Percentiles rank a stretch among this genome's conserved stretches.
These are phyloP conservation scores for Cadophora gregata DNA, from an alignment of 2,329 filamentous ascomycete genomes.

Conservation along the genomic window DNA sequence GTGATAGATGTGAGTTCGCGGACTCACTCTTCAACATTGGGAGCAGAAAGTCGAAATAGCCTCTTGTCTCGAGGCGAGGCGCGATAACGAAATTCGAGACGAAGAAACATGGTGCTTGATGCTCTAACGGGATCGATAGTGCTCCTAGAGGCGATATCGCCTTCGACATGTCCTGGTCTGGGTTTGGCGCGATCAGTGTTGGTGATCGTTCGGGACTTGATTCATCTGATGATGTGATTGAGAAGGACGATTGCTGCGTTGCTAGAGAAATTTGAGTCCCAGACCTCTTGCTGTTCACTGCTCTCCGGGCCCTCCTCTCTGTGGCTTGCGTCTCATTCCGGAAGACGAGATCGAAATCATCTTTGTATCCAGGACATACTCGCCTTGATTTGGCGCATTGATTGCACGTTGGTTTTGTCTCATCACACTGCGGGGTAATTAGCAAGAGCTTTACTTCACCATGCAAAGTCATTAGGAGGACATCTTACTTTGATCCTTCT, in stretches of 20 bases:
- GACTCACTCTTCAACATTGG: conserved; percentile 57
- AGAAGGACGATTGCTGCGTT: conserved; percentile 25
- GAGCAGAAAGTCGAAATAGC: conserved; percentile 64
- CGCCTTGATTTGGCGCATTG: conserved; percentile 69
- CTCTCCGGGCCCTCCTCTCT: conserved; percentile 64
- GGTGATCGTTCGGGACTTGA: conserved; percentile 11
- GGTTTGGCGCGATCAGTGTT: conserved; percentile 24
- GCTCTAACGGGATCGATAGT: conserved; percentile 56
- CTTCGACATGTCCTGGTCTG: conserved; percentile 18
- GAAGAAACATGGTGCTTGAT: conserved; percentile 65
- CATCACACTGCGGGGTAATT: conserved; percentile 61
- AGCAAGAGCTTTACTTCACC: background rate
- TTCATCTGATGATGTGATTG: conserved; percentile 7
- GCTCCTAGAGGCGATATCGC: conserved; percentile 38
- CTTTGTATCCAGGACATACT: conserved; percentile 70
- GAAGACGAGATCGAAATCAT: conserved; percentile 75
- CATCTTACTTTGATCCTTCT: conserved; percentile 72
- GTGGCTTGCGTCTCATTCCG: conserved; percentile 75
- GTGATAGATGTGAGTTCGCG: conserved; percentile 54
- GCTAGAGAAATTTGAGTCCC: conserved; percentile 29
- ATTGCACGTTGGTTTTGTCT: conserved; percentile 68
- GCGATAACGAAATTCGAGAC: conserved; percentile 65
- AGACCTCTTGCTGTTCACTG: conserved; percentile 55
- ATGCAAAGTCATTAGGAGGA: background rate
- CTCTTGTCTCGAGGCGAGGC: conserved; percentile 56